Evolutionary conservation across 306 rosid genomes (phyloP).

Genomic region (Vigna unguiculata): DNA sequence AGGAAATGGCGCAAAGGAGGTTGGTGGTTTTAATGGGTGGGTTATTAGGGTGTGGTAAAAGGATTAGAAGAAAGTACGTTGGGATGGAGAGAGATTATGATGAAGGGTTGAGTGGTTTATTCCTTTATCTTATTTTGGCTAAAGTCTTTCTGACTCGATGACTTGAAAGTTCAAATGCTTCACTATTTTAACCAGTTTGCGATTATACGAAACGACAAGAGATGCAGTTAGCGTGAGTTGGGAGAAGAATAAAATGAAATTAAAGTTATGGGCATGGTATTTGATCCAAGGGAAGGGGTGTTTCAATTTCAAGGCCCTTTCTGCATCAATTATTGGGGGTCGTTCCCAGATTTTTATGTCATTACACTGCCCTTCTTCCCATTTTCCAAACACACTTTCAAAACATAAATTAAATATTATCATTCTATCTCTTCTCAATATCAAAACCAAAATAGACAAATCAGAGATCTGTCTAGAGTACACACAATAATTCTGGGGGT

Average conservation of each 20-base stretch:
- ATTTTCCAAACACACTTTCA: too few relatives aligned
- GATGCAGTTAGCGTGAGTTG: constrained; percentile 31
- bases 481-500: neutral
- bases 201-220: constrained; percentile 42
- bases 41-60: constrained; percentile 6
- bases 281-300: constrained; percentile 52
- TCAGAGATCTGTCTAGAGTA: neutral
- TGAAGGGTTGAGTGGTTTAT: neutral
- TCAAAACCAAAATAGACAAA: too few relatives aligned
- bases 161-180: constrained; percentile 17
- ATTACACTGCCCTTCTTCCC: too few relatives aligned
- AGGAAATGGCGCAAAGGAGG: constrained; percentile 14
- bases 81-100: neutral
- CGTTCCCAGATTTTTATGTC: constrained; percentile 53
- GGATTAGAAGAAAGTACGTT: constrained; percentile 28
- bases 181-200: constrained; percentile 15
- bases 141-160: constrained; percentile 2
- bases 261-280: neutral
- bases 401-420: too few relatives aligned
- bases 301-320: constrained; percentile 29
- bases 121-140: constrained; percentile 40
- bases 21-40: neutral
- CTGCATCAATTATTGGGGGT: constrained; percentile 49
- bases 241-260: neutral
- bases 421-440: too few relatives aligned